These are phyloP conservation scores for Apiospora hydei DNA, from an alignment of 2,329 filamentous ascomycete genomes.

Conservation along the genomic window DNA sequence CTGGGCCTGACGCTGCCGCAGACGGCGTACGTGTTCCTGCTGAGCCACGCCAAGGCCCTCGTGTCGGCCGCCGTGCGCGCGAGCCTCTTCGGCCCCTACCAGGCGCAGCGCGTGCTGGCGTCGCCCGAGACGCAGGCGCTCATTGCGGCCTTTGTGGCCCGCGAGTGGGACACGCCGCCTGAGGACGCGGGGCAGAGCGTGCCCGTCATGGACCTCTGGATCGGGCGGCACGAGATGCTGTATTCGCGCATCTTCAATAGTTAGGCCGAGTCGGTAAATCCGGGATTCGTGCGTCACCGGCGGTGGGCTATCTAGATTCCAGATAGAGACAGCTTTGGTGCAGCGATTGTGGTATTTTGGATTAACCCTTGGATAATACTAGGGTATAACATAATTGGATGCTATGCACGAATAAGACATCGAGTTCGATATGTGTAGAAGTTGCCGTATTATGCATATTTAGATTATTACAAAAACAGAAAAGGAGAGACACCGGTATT, in stretches of 20 bases:
- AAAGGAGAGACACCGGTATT: background rate
- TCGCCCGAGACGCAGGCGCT: conserved; percentile 62
- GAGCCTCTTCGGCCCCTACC: conserved; percentile 81
- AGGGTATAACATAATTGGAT: background rate
- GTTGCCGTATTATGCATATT: background rate
- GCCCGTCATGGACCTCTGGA: conserved; percentile 82
- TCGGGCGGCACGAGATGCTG: conserved; percentile 81
- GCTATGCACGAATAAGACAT: background rate
- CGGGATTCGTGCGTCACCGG: no score
- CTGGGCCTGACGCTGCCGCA: conserved; percentile 67
- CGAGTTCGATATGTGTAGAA: background rate
- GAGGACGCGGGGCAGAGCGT: conserved; percentile 78
- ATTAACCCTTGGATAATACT: background rate
- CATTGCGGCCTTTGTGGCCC: conserved; percentile 64
- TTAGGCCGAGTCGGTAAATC: conserved; percentile 62
- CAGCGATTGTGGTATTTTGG: background rate
- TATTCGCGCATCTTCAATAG: conserved; percentile 91
- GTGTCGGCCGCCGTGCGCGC: conserved; percentile 80
- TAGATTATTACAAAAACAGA: background rate
- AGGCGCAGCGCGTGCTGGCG: conserved; percentile 77
- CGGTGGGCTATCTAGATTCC: no score
- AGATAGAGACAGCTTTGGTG: background rate
- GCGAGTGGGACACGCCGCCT: conserved; percentile 64
- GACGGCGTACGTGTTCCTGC: conserved; percentile 76
- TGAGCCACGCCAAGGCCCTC: conserved; percentile 79